phyloP scores from a whole-genome alignment of 495 filamentous ascomycete species.

The Podospora fimiseda region DNA sequence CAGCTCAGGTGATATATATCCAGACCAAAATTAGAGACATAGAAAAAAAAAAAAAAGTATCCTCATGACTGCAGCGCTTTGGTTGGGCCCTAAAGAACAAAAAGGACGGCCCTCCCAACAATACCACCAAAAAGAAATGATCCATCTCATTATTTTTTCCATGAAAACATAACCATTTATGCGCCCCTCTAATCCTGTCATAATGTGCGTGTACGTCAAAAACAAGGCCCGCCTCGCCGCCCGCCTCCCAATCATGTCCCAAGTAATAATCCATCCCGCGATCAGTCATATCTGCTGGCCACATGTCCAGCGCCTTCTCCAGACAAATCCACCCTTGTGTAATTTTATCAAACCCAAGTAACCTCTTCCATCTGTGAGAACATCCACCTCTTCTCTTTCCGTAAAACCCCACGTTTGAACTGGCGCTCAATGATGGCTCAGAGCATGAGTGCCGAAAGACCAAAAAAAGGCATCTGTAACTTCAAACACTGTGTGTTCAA shows the following conservation, averaged over 20 bases:
- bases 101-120: not conserved
- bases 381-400: too few relatives aligned
- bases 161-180: not conserved
- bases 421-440: too few relatives aligned
- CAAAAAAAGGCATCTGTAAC: not conserved
- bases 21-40: not conserved
- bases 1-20: not conserved
- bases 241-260: not conserved
- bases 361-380: too few relatives aligned
- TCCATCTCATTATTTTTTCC: conserved; percentile 5
- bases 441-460: too few relatives aligned
- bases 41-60: not conserved
- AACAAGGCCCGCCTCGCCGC: not conserved
- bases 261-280: not conserved
- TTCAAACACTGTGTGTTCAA: not conserved
- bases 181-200: not conserved
- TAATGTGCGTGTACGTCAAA: not conserved
- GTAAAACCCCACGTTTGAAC: conserved; percentile 1
- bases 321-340: too few relatives aligned
- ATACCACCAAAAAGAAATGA: not conserved
- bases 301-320: too few relatives aligned
- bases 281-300: too few relatives aligned
- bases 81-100: not conserved
- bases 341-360: too few relatives aligned
- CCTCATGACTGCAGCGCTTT: not conserved